Percentiles rank a stretch among this genome's conserved stretches.
phyloP scores from a whole-genome alignment of 768 basidiomycete genomes.

The Leccinum olivaceopallidum region DNA sequence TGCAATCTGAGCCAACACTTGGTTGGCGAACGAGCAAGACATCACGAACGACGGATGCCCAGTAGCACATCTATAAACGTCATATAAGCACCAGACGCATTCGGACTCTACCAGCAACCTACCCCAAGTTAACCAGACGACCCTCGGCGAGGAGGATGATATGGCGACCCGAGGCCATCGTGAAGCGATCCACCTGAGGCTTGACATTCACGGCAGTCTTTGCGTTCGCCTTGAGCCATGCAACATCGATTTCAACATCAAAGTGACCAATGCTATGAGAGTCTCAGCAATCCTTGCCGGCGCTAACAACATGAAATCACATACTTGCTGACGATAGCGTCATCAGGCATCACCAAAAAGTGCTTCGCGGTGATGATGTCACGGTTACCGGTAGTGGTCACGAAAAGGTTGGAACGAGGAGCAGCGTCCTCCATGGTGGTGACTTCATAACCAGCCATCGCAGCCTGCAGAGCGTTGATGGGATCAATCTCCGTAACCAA shows the following conservation, averaged over 20 bases:
- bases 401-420: constrained; percentile 84
- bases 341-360: constrained; percentile 94
- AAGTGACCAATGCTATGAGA: constrained; percentile 51
- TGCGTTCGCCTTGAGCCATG: constrained; percentile 96
- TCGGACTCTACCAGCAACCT: constrained; percentile 21
- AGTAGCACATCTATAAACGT: constrained; percentile 74
- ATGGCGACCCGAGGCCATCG: constrained; percentile 90
- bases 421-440: constrained; percentile 99
- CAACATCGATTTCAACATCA: constrained; percentile 92
- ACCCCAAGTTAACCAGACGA: constrained; percentile 98
- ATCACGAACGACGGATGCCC: constrained; percentile 99
- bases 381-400: constrained; percentile 98
- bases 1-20: constrained; percentile 96
- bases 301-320: constrained; percentile 31
- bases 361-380: constrained; percentile 95
- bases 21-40: constrained; percentile 99
- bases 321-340: constrained; percentile 97
- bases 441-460: constrained; percentile 99
- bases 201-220: constrained; percentile 85
- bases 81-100: constrained; percentile 9
- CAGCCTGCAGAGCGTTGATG: constrained; percentile 99
- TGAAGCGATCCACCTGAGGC: constrained; percentile 98
- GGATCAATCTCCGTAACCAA: constrained; percentile 98
- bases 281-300: constrained; percentile 10
- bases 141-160: constrained; percentile 97